phyloP scores from a whole-genome alignment of 305 asterid species.

The Fraxinus greggii region DNA sequence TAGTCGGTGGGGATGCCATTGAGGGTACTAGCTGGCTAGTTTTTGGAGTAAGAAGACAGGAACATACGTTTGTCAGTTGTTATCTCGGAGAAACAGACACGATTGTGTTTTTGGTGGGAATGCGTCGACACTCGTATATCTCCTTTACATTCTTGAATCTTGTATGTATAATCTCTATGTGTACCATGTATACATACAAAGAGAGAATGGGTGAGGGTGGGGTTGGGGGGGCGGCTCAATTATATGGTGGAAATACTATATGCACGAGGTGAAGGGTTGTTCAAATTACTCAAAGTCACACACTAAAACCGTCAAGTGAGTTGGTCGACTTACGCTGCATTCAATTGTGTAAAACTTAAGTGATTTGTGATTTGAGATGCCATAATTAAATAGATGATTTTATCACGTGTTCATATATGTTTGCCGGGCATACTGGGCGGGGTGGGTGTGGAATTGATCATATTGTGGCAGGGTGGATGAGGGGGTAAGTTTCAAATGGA shows the following conservation, averaged over 20 bases:
- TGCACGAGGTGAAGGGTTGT: no score
- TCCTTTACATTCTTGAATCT: slow-evolving; percentile 20
- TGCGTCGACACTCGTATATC: slow-evolving; percentile 25
- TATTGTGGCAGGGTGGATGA: neutral
- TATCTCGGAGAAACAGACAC: slow-evolving; percentile 13
- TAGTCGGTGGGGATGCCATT: slow-evolving; percentile 11
- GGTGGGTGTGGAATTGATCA: neutral
- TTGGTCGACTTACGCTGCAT: no score
- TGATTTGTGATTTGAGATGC: neutral
- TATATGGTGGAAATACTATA: neutral
- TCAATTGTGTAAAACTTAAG: no score
- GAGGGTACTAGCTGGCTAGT: neutral
- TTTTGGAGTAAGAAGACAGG: slow-evolving; percentile 24
- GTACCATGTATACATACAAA: neutral
- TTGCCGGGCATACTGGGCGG: neutral
- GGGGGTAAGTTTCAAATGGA: neutral
- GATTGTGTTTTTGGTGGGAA: slow-evolving; percentile 15
- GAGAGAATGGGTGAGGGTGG: neutral
- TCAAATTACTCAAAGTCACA: no score
- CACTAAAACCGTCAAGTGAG: no score
- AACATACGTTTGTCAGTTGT: slow-evolving; percentile 17
- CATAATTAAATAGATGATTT: no score
- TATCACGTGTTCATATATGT: neutral
- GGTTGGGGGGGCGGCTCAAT: no score
- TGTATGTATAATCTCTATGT: slow-evolving; percentile 12